A percentile compares a stretch with the other conserved stretches of the same genome.
phyloP scores from a whole-genome alignment of 2,329 filamentous ascomycete genomes.

The Colletotrichum tamarilloi region DNA sequence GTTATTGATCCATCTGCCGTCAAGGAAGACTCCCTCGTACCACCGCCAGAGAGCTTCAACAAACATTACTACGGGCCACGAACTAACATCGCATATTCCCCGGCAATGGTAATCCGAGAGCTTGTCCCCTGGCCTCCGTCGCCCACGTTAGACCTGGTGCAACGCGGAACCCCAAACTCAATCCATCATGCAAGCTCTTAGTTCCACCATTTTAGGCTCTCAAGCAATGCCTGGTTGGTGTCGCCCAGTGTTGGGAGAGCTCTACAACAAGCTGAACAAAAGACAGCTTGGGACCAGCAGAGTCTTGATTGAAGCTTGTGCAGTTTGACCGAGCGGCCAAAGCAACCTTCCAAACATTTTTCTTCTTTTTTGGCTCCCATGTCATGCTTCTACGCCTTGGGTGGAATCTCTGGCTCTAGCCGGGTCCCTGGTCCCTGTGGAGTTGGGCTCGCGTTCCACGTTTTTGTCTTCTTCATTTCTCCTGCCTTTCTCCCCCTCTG shows the following conservation, averaged over 20 bases:
- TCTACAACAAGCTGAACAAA: neutral
- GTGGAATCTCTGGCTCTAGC: slow-evolving; percentile 22
- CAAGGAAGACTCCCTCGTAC: neutral
- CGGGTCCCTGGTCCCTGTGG: slow-evolving; percentile 9
- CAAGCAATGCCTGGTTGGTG: neutral
- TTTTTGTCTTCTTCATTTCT: neutral
- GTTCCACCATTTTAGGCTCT: neutral
- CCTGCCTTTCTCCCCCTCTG: neutral
- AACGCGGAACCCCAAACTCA: slow-evolving; percentile 11
- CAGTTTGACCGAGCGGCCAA: slow-evolving; percentile 15
- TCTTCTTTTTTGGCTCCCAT: neutral
- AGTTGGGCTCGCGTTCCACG: slow-evolving; percentile 17
- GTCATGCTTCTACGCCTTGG: slow-evolving; percentile 11
- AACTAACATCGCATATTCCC: neutral
- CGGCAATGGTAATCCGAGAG: slow-evolving; percentile 9
- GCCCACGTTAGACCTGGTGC: slow-evolving; percentile 9
- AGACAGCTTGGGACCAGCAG: neutral
- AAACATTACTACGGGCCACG: neutral
- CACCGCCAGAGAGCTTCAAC: neutral
- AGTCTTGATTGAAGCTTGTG: neutral
- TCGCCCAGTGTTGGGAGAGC: neutral
- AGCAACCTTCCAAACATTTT: slow-evolving; percentile 12
- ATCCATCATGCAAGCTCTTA: neutral
- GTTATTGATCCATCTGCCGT: neutral
- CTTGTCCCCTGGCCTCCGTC: neutral